Evolutionary conservation across 768 basidiomycete genomes (phyloP).

Genomic region (Mycena latifolia): DNA sequence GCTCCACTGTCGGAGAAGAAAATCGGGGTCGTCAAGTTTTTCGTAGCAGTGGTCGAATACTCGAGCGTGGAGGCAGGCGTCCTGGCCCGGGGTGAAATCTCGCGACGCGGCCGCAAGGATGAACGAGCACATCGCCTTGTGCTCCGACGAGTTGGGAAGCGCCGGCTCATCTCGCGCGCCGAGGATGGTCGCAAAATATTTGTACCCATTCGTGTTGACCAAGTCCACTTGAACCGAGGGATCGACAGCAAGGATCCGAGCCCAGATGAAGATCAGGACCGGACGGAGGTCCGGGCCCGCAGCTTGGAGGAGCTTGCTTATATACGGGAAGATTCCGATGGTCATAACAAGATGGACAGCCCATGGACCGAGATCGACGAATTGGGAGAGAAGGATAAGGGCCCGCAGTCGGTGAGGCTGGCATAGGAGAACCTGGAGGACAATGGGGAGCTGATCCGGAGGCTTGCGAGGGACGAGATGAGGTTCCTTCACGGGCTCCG

Average conservation of each 20-base stretch:
- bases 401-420: slow-evolving; percentile 96
- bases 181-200: slow-evolving; percentile 87
- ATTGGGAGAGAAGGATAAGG: slow-evolving; percentile 95
- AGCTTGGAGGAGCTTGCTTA: slow-evolving; percentile 95
- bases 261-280: slow-evolving; percentile 99
- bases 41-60: slow-evolving; percentile 92
- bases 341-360: slow-evolving; percentile 95
- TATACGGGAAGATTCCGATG: slow-evolving; percentile 99
- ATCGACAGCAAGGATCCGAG: slow-evolving; percentile 97
- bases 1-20: slow-evolving; percentile 94
- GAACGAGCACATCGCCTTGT: slow-evolving; percentile 99
- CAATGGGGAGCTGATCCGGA: slow-evolving; percentile 97
- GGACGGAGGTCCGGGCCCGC: slow-evolving; percentile 96
- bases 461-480: slow-evolving; percentile 89
- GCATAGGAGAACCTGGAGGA: slow-evolving; percentile 95
- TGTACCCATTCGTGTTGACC: slow-evolving; percentile 84
- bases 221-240: slow-evolving; percentile 92
- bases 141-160: slow-evolving; percentile 95
- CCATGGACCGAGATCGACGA: slow-evolving; percentile 99
- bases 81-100: slow-evolving; percentile 90
- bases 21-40: slow-evolving; percentile 90
- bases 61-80: slow-evolving; percentile 82
- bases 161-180: slow-evolving; percentile 72
- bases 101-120: slow-evolving; percentile 91
- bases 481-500: slow-evolving; percentile 47